phyloP scores from a whole-genome alignment of 2,329 filamentous ascomycete genomes.

The Colletotrichum melonis region DNA sequence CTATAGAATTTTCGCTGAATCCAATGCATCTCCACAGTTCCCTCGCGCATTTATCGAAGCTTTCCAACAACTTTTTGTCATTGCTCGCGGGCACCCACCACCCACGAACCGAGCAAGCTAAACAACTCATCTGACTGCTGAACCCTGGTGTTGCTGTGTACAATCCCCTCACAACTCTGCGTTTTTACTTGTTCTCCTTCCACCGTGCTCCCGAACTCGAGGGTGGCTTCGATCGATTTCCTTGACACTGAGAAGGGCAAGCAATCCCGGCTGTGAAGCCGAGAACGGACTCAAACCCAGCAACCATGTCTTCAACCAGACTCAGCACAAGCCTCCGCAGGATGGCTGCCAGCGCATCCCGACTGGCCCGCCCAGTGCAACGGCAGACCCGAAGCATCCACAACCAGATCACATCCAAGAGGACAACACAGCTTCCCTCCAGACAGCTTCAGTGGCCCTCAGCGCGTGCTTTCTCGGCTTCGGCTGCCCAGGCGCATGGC shows the following conservation, averaged over 20 bases:
- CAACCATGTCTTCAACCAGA: slow-evolving; percentile 23
- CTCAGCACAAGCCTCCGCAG: slow-evolving; percentile 43
- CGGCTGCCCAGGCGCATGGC: slow-evolving; percentile 72
- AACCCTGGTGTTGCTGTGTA: background rate
- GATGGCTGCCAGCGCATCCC: slow-evolving; percentile 44
- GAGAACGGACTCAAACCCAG: slow-evolving; percentile 15
- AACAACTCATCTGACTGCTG: background rate
- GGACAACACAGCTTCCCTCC: background rate
- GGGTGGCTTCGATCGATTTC: background rate
- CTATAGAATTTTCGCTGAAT: slow-evolving; percentile 37
- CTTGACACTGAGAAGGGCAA: background rate
- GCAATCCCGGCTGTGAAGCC: slow-evolving; percentile 2
- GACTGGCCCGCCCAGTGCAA: slow-evolving; percentile 43
- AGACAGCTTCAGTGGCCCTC: slow-evolving; percentile 29
- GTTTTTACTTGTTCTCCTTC: background rate
- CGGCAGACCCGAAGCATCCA: slow-evolving; percentile 28
- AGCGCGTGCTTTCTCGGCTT: slow-evolving; percentile 72
- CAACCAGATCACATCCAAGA: background rate
- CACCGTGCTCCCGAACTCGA: background rate
- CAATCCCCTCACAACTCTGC: background rate
- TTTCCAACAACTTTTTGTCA: slow-evolving; percentile 19
- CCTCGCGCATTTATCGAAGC: slow-evolving; percentile 32
- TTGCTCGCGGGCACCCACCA: slow-evolving; percentile 11
- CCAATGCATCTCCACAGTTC: slow-evolving; percentile 31
- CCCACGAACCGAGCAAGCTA: slow-evolving; percentile 9